Evolutionary conservation across 352 stramenopile genomes (phyloP).

Genomic region (Globisporangium solare): DNA sequence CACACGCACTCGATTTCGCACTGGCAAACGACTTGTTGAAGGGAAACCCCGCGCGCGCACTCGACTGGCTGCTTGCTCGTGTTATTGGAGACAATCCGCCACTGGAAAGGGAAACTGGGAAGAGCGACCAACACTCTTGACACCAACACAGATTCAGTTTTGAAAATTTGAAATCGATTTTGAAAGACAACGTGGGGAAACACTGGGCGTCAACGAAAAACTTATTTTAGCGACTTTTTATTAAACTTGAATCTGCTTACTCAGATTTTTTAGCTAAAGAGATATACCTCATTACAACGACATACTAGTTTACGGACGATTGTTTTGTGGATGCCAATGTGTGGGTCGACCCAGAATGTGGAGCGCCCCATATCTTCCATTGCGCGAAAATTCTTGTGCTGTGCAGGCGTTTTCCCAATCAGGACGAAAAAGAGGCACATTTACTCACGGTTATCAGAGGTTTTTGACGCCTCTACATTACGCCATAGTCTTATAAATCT

Average conservation of each 20-base stretch:
- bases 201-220: too few relatives aligned
- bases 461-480: not conserved
- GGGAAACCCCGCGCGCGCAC: slow-evolving; percentile 8
- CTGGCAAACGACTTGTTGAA: slow-evolving; percentile 3
- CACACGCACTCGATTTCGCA: slow-evolving; percentile 7
- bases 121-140: slow-evolving; percentile 4
- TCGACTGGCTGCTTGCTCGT: too few relatives aligned
- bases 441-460: slow-evolving; percentile 8
- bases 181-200: not conserved
- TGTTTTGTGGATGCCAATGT: not conserved
- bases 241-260: too few relatives aligned
- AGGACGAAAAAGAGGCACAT: not conserved
- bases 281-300: not conserved
- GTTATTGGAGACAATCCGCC: not conserved
- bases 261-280: too few relatives aligned
- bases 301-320: too few relatives aligned
- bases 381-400: slow-evolving; percentile 23
- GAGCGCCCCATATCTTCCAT: not conserved
- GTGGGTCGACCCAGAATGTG: slow-evolving; percentile 1
- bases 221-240: too few relatives aligned
- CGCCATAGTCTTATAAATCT: too few relatives aligned
- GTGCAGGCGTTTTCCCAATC: not conserved
- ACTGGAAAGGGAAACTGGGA: not conserved
- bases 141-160: not conserved
- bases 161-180: slow-evolving; percentile 15